Evolutionary conservation across 2,329 filamentous ascomycete genomes (phyloP).

Genomic region (Colletotrichum falcatum): DNA sequence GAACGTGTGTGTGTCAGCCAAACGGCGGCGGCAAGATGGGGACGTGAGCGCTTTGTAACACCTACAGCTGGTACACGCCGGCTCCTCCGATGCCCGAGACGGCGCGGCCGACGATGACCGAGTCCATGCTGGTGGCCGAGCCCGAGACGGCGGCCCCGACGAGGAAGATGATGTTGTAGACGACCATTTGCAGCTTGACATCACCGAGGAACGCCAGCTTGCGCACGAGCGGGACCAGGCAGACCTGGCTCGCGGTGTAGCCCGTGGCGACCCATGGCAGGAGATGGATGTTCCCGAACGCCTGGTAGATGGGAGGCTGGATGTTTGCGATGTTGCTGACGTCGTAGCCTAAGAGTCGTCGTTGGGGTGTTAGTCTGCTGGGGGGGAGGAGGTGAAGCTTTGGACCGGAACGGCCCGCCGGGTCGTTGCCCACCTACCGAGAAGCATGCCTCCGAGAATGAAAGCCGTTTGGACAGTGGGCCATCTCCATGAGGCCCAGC

Average conservation of each 20-base stretch:
- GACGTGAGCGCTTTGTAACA: neutral
- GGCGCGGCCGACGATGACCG: slow-evolving; percentile 49
- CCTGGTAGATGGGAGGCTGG: slow-evolving; percentile 68
- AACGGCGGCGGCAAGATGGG: neutral
- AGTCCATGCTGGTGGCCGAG: slow-evolving; percentile 46
- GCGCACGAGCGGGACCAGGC: slow-evolving; percentile 50
- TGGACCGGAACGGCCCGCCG: neutral
- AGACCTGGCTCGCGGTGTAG: slow-evolving; percentile 51
- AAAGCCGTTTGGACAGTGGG: slow-evolving; percentile 23
- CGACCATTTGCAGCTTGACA: slow-evolving; percentile 47
- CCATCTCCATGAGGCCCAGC: slow-evolving; percentile 26
- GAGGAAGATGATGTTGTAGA: slow-evolving; percentile 46
- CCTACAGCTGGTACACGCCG: slow-evolving; percentile 49
- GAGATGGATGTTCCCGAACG: slow-evolving; percentile 54
- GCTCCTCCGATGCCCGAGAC: slow-evolving; percentile 49
- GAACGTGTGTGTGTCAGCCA: neutral
- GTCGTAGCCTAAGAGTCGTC: slow-evolving; percentile 51
- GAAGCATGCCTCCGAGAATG: slow-evolving; percentile 23
- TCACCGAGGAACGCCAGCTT: slow-evolving; percentile 50
- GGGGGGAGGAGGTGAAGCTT: too few relatives aligned
- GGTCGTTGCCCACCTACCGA: neutral
- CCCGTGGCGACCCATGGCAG: slow-evolving; percentile 55
- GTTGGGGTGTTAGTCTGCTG: neutral
- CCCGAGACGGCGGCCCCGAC: slow-evolving; percentile 48
- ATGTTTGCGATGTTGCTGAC: slow-evolving; percentile 64